Percentiles rank a stretch among this genome's conserved stretches.
Evolutionary conservation across 2,329 filamentous ascomycete species (phyloP).

Genomic region (Neurospora crassa): DNA sequence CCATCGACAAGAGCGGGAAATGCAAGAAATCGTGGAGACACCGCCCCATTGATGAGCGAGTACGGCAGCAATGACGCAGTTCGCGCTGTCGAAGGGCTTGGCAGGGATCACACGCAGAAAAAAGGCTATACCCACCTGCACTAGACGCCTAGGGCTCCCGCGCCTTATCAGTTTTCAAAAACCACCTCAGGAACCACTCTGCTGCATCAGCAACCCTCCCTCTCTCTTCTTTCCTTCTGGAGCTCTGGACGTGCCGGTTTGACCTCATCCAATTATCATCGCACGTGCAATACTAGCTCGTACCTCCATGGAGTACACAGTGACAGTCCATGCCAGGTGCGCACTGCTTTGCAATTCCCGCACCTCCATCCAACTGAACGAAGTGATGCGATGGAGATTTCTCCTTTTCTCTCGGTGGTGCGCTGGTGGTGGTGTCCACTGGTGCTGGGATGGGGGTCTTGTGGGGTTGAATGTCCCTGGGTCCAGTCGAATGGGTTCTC

Average conservation of each 20-base stretch:
- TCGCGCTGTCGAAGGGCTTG: constrained; percentile 3
- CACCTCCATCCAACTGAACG: background rate
- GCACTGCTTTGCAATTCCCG: background rate
- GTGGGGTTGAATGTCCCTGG: background rate
- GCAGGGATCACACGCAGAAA: background rate
- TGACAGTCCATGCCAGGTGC: background rate
- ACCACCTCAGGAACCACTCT: background rate
- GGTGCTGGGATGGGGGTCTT: background rate
- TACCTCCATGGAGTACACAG: background rate
- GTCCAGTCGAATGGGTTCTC: background rate
- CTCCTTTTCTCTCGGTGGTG: background rate
- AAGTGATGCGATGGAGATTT: background rate
- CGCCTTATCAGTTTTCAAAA: background rate
- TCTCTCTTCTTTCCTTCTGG: background rate
- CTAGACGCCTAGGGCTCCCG: background rate
- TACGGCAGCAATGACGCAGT: constrained; percentile 8
- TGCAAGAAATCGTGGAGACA: constrained; percentile 1
- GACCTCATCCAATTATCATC: background rate
- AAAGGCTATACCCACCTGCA: background rate
- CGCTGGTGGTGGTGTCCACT: background rate
- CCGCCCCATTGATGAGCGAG: constrained; percentile 3
- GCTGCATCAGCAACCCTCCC: background rate
- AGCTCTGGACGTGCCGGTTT: background rate
- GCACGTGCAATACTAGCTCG: background rate
- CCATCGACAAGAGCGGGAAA: background rate